phyloP scores from a whole-genome alignment of 2,329 filamentous ascomycete species.

The Saccharata proteae region DNA sequence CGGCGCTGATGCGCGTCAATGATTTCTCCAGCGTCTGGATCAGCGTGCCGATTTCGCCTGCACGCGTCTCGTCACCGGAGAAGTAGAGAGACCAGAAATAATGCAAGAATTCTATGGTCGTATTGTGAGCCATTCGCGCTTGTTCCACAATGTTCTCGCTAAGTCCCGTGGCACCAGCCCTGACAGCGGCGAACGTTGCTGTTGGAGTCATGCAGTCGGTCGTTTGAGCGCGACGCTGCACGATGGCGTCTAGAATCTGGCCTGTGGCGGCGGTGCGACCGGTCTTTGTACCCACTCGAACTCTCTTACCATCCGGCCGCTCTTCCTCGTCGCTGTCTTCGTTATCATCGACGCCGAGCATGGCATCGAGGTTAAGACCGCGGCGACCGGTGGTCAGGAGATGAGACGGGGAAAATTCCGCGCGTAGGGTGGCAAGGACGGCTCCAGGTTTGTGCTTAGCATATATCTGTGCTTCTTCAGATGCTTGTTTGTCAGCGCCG shows the following conservation, averaged over 20 bases:
- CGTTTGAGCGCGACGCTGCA: slow-evolving; percentile 48
- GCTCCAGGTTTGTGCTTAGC: slow-evolving; percentile 57
- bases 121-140: slow-evolving; percentile 71
- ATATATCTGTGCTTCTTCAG: slow-evolving; percentile 44
- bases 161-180: slow-evolving; percentile 19
- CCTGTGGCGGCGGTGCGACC: slow-evolving; percentile 53
- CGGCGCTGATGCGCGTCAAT: slow-evolving; percentile 63
- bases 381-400: slow-evolving; percentile 13
- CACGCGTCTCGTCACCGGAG: slow-evolving; percentile 72
- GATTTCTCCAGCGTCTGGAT: slow-evolving; percentile 72
- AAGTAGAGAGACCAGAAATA: slow-evolving; percentile 94
- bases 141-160: slow-evolving; percentile 44
- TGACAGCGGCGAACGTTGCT: slow-evolving; percentile 15
- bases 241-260: slow-evolving; percentile 54
- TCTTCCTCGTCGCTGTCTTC: slow-evolving; percentile 44
- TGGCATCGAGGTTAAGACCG: slow-evolving; percentile 45
- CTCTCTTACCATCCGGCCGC: slow-evolving; percentile 36
- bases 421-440: slow-evolving; percentile 52
- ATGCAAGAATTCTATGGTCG: slow-evolving; percentile 87
- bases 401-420: slow-evolving; percentile 43
- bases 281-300: slow-evolving; percentile 57
- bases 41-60: slow-evolving; percentile 67
- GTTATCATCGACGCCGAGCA: slow-evolving; percentile 58
- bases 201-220: slow-evolving; percentile 23
- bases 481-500: slow-evolving; percentile 37